Conservation (phyloP, 176 grass and related monocot species). For the Aegilops umbellulata region DNA sequence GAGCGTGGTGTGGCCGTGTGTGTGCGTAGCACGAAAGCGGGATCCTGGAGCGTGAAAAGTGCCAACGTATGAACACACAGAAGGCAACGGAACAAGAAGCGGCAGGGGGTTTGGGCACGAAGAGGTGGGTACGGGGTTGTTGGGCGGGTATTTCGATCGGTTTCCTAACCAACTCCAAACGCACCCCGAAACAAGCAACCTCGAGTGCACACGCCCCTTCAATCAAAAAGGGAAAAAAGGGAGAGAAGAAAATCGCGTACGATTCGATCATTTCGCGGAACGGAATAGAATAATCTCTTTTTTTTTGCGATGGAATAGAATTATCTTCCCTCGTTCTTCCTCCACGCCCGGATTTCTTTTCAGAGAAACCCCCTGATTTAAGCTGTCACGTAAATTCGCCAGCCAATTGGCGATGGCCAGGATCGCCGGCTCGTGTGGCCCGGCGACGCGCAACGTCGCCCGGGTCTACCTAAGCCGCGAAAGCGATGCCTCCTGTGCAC, state of each 20-base stretch:
- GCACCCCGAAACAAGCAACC: slow-evolving; percentile 36
- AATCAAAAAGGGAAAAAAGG: background rate
- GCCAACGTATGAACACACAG: background rate
- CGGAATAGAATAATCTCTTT: no score
- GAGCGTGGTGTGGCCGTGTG: no score
- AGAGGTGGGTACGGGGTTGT: slow-evolving; percentile 46
- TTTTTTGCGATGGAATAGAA: no score
- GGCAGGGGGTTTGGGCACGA: background rate
- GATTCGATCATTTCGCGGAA: background rate
- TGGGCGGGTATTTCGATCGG: slow-evolving; percentile 37
- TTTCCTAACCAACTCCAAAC: slow-evolving; percentile 58
- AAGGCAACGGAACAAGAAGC: background rate
- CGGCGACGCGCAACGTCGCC: slow-evolving; percentile 16
- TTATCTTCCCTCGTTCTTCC: background rate
- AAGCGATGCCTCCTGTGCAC: slow-evolving; percentile 25
- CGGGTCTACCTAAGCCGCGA: slow-evolving; percentile 15
- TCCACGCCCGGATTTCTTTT: background rate
- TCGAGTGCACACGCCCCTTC: background rate
- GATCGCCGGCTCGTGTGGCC: slow-evolving; percentile 26
- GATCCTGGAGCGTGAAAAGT: background rate
- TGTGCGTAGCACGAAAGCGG: background rate
- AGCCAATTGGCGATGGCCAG: background rate
- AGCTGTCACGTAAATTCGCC: background rate
- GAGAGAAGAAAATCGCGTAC: background rate
- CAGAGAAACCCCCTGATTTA: background rate